Evolutionary conservation across 2,329 filamentous ascomycete species (phyloP).

Genomic region (Cercospora sesami): DNA sequence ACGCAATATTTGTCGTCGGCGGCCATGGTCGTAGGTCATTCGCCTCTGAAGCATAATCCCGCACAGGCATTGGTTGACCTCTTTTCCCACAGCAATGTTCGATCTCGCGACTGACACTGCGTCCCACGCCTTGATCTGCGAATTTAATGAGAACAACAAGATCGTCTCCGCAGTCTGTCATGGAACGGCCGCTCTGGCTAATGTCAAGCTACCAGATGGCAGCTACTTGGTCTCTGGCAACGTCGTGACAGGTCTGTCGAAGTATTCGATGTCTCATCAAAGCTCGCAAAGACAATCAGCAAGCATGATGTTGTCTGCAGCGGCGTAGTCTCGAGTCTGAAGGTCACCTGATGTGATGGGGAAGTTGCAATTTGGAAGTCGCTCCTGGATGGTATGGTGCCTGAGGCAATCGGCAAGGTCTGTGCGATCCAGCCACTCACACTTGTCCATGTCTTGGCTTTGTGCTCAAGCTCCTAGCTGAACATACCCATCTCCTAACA

Average conservation of each 20-base stretch:
- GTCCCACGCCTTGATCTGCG: neutral
- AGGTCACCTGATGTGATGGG: neutral
- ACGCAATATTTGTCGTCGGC: neutral
- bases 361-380: neutral
- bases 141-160: neutral
- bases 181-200: neutral
- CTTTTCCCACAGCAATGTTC: neutral
- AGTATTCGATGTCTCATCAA: neutral
- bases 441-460: neutral
- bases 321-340: neutral
- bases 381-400: neutral
- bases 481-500: neutral
- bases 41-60: neutral
- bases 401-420: neutral
- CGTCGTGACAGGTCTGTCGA: too few species aligned
- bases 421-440: neutral
- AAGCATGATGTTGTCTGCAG: neutral
- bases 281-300: neutral
- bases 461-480: neutral
- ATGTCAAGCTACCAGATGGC: neutral
- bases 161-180: neutral
- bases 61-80: neutral
- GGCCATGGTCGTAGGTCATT: neutral
- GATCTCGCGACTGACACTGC: neutral
- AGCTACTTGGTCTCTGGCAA: neutral